Percentiles rank a stretch among this genome's conserved stretches.
phyloP scores from a whole-genome alignment of 2,329 filamentous ascomycete genomes.

The Thermoascus crustaceus region DNA sequence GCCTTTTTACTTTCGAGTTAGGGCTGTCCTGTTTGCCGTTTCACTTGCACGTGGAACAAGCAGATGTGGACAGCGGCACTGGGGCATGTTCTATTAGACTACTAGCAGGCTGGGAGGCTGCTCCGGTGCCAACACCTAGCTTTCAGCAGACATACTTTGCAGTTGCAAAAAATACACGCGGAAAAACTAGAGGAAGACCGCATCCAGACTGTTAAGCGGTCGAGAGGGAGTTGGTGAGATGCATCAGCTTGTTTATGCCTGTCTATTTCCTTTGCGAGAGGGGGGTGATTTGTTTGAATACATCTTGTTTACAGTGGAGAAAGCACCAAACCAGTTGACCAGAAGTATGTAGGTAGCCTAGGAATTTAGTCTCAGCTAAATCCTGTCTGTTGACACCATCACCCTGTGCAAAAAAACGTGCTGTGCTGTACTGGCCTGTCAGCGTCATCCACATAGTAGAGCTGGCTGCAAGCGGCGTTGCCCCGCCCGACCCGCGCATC shows the following conservation, averaged over 20 bases:
- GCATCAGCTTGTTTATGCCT: slow-evolving; percentile 1
- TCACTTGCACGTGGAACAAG: slow-evolving; percentile 1
- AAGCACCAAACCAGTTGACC: too few relatives aligned
- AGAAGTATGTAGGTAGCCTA: too few relatives aligned
- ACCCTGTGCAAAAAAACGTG: too few relatives aligned
- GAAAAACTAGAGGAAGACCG: not conserved
- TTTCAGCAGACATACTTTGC: slow-evolving; percentile 1
- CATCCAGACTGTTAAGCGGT: slow-evolving; percentile 1
- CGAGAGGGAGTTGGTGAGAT: not conserved
- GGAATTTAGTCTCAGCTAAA: too few relatives aligned
- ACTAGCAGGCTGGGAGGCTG: not conserved
- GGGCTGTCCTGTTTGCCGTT: slow-evolving; percentile 2
- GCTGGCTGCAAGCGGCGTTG: not conserved
- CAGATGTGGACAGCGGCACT: not conserved
- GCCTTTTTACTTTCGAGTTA: not conserved
- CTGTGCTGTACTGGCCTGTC: too few relatives aligned
- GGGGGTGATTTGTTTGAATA: too few relatives aligned
- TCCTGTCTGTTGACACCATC: too few relatives aligned
- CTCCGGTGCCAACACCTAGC: slow-evolving; percentile 1
- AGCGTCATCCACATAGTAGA: too few relatives aligned
- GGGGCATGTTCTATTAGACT: not conserved
- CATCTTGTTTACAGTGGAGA: too few relatives aligned
- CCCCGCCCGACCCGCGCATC: not conserved
- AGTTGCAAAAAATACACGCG: not conserved
- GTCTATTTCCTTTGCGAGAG: too few relatives aligned